These are phyloP conservation scores for Hymenoscyphus infarciens DNA, from an alignment of 2,329 filamentous ascomycete species.

Conservation along the genomic window DNA sequence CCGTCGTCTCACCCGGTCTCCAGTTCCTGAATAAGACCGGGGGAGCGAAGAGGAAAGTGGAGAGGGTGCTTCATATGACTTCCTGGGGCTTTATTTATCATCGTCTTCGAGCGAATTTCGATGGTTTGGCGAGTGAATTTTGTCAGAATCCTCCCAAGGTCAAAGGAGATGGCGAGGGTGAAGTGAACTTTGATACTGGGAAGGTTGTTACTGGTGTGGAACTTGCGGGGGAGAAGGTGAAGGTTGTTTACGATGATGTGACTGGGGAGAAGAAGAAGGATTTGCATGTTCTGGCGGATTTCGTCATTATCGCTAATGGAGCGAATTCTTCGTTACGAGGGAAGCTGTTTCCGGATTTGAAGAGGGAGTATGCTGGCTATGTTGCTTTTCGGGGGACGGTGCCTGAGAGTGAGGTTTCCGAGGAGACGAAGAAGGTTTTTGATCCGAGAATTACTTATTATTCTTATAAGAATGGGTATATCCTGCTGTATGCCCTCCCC, in stretches of 20 bases:
- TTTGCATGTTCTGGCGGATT: slow-evolving; percentile 7
- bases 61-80: slow-evolving; percentile 15
- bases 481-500: slow-evolving; percentile 31
- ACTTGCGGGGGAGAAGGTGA: background rate
- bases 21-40: slow-evolving; percentile 6
- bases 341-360: slow-evolving; percentile 15
- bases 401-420: slow-evolving; percentile 38
- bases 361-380: slow-evolving; percentile 35
- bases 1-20: background rate
- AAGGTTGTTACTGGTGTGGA: slow-evolving; percentile 3
- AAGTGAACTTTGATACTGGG: slow-evolving; percentile 16
- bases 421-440: slow-evolving; percentile 36
- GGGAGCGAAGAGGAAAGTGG: slow-evolving; percentile 8
- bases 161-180: slow-evolving; percentile 19
- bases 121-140: slow-evolving; percentile 19
- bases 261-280: slow-evolving; percentile 1
- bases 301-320: slow-evolving; percentile 24
- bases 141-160: slow-evolving; percentile 8
- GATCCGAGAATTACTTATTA: slow-evolving; percentile 41
- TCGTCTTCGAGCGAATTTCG: slow-evolving; percentile 23
- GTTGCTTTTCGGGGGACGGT: slow-evolving; percentile 43
- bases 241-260: slow-evolving; percentile 7
- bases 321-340: slow-evolving; percentile 19
- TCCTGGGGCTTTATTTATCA: slow-evolving; percentile 23
- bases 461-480: slow-evolving; percentile 38